phyloP scores from a whole-genome alignment of 2,329 filamentous ascomycete genomes.

The Diaporthe capsici region DNA sequence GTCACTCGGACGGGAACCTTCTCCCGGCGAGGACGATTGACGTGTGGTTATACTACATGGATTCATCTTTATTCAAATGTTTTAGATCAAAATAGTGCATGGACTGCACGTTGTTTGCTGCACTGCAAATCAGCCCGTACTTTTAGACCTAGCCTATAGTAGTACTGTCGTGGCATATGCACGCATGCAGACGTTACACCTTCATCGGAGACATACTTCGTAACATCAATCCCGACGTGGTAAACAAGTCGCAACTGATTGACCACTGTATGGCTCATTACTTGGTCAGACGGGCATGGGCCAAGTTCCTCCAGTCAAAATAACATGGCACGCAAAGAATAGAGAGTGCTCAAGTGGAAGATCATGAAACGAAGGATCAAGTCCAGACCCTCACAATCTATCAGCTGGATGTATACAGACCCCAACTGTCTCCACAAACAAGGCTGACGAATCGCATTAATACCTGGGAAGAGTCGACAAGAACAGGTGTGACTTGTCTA shows the following conservation, averaged over 20 bases:
- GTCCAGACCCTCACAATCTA: too few relatives aligned
- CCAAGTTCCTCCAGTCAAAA: too few relatives aligned
- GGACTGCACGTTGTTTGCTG: not conserved
- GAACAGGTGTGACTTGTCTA: too few relatives aligned
- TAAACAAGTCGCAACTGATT: not conserved
- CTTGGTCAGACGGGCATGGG: too few relatives aligned
- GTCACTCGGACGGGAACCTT: not conserved
- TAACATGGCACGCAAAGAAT: too few relatives aligned
- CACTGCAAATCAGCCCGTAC: not conserved
- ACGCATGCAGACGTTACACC: not conserved
- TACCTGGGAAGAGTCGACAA: too few relatives aligned
- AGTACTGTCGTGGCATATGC: not conserved
- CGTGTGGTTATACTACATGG: not conserved
- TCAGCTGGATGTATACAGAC: too few relatives aligned
- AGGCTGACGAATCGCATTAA: too few relatives aligned
- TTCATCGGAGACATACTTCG: not conserved
- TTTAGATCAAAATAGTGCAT: not conserved
- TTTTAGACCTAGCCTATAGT: not conserved
- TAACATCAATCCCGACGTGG: not conserved
- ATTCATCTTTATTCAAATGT: not conserved
- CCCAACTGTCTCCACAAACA: too few relatives aligned
- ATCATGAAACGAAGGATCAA: too few relatives aligned
- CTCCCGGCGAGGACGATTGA: not conserved
- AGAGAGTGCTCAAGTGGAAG: too few relatives aligned
- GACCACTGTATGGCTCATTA: not conserved